Evolutionary conservation across 345 rosid genomes (phyloP).

Genomic region (Hibiscus syriacus): DNA sequence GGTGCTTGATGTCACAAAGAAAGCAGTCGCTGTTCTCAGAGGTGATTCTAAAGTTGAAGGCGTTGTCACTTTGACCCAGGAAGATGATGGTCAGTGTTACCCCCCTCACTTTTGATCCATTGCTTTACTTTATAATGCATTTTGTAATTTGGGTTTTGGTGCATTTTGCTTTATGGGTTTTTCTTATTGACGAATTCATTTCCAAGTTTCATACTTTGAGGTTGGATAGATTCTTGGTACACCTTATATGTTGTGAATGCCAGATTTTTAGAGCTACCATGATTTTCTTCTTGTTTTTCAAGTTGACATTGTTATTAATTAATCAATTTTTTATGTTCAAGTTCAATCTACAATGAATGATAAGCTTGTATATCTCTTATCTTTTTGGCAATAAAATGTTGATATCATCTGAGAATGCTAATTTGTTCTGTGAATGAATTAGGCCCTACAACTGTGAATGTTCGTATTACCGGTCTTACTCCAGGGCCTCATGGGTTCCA

Average conservation of each 20-base stretch:
- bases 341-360: neutral
- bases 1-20: slow-evolving; percentile 58
- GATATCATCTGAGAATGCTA: neutral
- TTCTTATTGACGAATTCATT: neutral
- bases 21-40: slow-evolving; percentile 86
- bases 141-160: neutral
- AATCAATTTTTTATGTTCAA: neutral
- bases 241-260: neutral
- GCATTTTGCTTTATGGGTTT: neutral
- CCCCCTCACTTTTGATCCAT: neutral
- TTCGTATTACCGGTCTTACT: slow-evolving; percentile 73
- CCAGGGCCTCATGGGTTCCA: slow-evolving; percentile 47
- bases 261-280: neutral
- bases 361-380: neutral
- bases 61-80: slow-evolving; percentile 74
- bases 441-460: slow-evolving; percentile 96
- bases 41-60: slow-evolving; percentile 82
- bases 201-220: neutral
- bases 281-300: neutral
- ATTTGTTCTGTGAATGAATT: slow-evolving; percentile 14
- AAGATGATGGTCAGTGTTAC: slow-evolving; percentile 43
- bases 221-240: neutral
- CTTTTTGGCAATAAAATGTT: neutral
- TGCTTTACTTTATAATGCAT: neutral
- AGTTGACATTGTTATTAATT: neutral